Evolutionary conservation across 257 asterid genomes (phyloP).

Genomic region (Solanum sejunctum): DNA sequence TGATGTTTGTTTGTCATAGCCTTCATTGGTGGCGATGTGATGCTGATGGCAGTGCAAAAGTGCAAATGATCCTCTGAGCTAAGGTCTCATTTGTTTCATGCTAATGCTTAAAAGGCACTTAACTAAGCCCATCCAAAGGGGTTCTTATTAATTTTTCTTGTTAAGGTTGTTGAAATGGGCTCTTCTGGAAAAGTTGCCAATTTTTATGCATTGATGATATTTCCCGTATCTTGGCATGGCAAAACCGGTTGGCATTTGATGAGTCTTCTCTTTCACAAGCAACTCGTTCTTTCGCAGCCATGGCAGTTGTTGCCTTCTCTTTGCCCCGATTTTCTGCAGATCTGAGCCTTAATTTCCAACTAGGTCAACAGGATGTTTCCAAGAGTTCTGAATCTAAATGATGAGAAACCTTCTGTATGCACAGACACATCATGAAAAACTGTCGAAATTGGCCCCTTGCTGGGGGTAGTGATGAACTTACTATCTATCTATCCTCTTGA

Average conservation of each 20-base stretch:
- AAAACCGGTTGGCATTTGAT: neutral
- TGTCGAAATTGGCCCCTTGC: neutral
- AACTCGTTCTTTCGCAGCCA: neutral
- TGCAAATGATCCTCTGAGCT: neutral
- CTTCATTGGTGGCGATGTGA: neutral
- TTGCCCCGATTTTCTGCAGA: neutral
- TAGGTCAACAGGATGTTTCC: neutral
- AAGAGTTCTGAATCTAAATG: neutral
- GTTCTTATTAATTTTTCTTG: neutral
- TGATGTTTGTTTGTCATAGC: neutral
- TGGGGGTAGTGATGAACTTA: neutral
- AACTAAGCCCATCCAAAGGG: neutral
- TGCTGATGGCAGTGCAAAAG: neutral
- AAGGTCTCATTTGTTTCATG: neutral
- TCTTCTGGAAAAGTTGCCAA: neutral
- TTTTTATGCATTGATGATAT: neutral
- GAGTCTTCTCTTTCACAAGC: neutral
- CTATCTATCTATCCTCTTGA: neutral
- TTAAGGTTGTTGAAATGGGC: neutral
- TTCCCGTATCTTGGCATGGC: neutral
- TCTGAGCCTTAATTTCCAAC: slow-evolving; percentile 3
- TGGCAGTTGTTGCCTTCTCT: neutral
- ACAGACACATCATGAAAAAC: neutral
- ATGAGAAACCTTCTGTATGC: neutral
- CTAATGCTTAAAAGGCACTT: neutral